Evolutionary conservation across 2,329 filamentous ascomycete species (phyloP).

Genomic region (Pseudocercospora fijiensis): DNA sequence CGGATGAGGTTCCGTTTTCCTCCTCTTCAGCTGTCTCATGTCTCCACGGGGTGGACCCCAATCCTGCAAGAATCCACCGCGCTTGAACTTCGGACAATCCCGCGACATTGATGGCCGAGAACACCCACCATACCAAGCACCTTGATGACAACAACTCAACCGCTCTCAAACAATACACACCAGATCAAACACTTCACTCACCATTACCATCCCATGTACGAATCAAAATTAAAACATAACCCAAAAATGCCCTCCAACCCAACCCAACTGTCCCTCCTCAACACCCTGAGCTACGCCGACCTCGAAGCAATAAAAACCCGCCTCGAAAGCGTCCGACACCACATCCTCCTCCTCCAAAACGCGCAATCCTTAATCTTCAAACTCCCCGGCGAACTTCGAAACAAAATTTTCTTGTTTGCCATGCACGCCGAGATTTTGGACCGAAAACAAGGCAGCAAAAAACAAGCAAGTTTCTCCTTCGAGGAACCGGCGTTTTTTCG

Average conservation of each 20-base stretch:
- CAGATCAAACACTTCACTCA: neutral
- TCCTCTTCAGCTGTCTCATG: conserved; percentile 3
- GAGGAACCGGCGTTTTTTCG: conserved; percentile 21
- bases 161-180: neutral
- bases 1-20: neutral
- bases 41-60: neutral
- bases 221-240: neutral
- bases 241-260: neutral
- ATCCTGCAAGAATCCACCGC: neutral
- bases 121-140: neutral
- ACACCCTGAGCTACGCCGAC: conserved; percentile 19
- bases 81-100: conserved; percentile 3
- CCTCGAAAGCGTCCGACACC: conserved; percentile 21
- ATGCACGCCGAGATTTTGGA: conserved; percentile 24
- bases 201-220: neutral
- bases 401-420: conserved; percentile 21
- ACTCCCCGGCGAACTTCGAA: conserved; percentile 22
- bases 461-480: conserved; percentile 14
- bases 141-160: conserved; percentile 6
- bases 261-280: conserved; percentile 9
- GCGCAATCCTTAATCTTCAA: conserved; percentile 21
- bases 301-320: conserved; percentile 21
- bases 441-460: conserved; percentile 15
- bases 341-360: conserved; percentile 25
- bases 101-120: conserved; percentile 15